Evolutionary conservation across 352 stramenopile genomes (phyloP), one percentile per base, ranked within the genome.

Genomic region (Phytopythium oedochilum): DNA sequence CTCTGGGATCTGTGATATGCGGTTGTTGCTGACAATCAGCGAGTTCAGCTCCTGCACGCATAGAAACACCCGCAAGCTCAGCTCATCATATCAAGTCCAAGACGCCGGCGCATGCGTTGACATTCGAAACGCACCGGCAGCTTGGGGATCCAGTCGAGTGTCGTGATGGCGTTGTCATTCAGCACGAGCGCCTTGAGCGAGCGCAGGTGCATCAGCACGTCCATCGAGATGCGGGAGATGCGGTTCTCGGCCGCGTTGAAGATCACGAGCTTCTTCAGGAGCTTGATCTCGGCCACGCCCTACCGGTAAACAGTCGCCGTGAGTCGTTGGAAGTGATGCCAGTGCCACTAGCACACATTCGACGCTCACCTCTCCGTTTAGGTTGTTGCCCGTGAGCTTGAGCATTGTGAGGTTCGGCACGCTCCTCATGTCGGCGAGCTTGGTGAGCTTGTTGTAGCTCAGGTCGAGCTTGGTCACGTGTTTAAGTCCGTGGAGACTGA

Each of bases 371-470:
- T 90, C 80, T 20, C 80, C 78, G 28, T 70, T 88, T 10, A 93
- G 61, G 32, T 88, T 86, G 63, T 93, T 93, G 59, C 78, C 77
- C 15, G 70, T 89, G 25, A 93, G 67, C 51, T 88, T 89, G 43
- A 93, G 70, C 83, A 90, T 89, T 22, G 83, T 93, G 56, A 89
- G 59, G 12, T 68, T 71, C 2, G 69, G 47, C 2, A 89, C 69
- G 3, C 65, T 53, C 59, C 86, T 86, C 56, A 93, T 64, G 59
- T 89, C 69, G 9, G 70, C 79, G 38, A 93, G 73, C 59, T 91
- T 93, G 39, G 83, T 88, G 59, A 95, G 71, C 53, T 92, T 91
- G 63, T 95, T 95, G 71, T 72, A 71, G 66, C 83, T 95, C 53
- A 95, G 59, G 45, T 93, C 82, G 35, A 95, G 57, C 57, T 91